Evolutionary conservation across 805 yeast genomes (phyloP).

Genomic region (Ogataea methanolica): DNA sequence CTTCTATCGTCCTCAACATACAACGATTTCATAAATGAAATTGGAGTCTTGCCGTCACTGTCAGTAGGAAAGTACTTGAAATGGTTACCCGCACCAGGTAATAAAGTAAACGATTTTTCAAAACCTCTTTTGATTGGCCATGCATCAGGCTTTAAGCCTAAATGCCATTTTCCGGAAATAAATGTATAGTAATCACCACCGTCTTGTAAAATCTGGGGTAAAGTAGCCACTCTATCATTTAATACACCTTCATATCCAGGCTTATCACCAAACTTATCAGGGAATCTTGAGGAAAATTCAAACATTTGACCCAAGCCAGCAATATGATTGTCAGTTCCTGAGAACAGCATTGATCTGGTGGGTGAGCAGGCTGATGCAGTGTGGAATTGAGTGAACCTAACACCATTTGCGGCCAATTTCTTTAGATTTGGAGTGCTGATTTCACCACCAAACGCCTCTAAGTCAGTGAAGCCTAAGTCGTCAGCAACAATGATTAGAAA

Average conservation of each 20-base stretch:
- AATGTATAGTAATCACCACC: conserved; percentile 44
- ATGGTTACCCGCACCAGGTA: conserved; percentile 59
- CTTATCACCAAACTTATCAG: conserved; percentile 37
- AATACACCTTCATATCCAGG: conserved; percentile 56
- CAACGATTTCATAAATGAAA: conserved; percentile 35
- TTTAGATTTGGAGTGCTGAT: conserved; percentile 51
- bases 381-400: conserved; percentile 53
- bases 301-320: conserved; percentile 60
- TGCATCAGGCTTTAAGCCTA: conserved; percentile 43
- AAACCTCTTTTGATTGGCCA: conserved; percentile 49
- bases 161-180: conserved; percentile 59
- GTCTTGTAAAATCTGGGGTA: conserved; percentile 47
- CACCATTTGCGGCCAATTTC: conserved; percentile 39
- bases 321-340: conserved; percentile 60
- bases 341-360: conserved; percentile 54
- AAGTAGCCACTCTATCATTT: conserved; percentile 46
- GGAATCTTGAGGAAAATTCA: conserved; percentile 36
- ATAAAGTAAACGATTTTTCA: conserved; percentile 42
- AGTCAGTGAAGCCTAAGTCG: conserved; percentile 57
- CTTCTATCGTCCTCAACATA: conserved; percentile 35
- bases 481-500: conserved; percentile 55
- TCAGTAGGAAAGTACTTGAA: conserved; percentile 41
- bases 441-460: conserved; percentile 52
- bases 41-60: conserved; percentile 19
- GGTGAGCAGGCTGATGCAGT: conserved; percentile 66